Evolutionary conservation across 2,329 filamentous ascomycete species (phyloP).

Genomic region (Fusarium heterosporum): DNA sequence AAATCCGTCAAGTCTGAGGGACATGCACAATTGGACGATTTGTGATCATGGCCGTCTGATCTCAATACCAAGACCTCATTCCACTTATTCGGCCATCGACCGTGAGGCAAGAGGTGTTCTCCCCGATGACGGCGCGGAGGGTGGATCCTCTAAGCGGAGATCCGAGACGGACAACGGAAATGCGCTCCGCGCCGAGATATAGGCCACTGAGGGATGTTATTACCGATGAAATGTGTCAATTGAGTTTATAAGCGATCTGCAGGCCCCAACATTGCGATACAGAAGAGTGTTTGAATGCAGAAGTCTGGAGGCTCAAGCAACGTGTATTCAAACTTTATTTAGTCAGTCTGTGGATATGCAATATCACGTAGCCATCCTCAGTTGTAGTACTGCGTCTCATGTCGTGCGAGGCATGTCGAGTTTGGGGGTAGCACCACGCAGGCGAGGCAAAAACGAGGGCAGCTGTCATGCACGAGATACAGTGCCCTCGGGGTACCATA

Average conservation of each 20-base stretch:
- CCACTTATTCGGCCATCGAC: conserved; percentile 24
- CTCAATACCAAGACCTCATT: conserved; percentile 16
- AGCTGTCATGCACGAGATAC: conserved; percentile 30
- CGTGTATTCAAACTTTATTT: background rate
- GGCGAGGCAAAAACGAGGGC: conserved; percentile 31
- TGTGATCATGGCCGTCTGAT: too few species aligned
- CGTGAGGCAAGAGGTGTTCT: conserved; percentile 13
- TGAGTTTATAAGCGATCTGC: conserved; percentile 11
- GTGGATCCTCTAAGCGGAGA: conserved; percentile 42
- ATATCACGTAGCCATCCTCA: background rate
- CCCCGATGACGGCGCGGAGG: conserved; percentile 46
- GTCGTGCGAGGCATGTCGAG: conserved; percentile 3
- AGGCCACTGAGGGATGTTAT: conserved; percentile 26
- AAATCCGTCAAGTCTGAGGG: background rate
- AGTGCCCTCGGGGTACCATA: too few species aligned
- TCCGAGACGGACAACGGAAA: conserved; percentile 46
- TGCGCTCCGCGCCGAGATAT: conserved; percentile 46
- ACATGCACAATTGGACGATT: background rate
- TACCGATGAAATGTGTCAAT: conserved; percentile 18
- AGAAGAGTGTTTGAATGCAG: too few species aligned
- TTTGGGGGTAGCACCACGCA: conserved; percentile 41
- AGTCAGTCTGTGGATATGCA: background rate
- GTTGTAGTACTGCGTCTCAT: background rate
- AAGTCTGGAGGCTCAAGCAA: background rate
- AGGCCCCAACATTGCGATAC: background rate